Percentiles rank a stretch among this genome's conserved stretches.
These are phyloP conservation scores for Echinochloa phyllopogon DNA, from an alignment of 176 grass and related monocot species.

Conservation along the genomic window DNA sequence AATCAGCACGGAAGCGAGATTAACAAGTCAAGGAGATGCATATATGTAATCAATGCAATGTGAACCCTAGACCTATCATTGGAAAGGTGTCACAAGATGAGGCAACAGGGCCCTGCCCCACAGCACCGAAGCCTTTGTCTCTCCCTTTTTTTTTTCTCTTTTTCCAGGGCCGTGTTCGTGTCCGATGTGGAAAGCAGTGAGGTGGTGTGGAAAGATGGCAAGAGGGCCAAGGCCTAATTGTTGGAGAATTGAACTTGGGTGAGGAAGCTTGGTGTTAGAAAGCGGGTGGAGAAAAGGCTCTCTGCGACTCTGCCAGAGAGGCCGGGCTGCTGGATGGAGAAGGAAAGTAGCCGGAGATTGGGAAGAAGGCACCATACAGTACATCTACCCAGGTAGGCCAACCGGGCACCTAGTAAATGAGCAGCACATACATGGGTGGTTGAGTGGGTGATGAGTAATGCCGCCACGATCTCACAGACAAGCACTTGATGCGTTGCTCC, in stretches of 20 bases:
- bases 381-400: slow-evolving; percentile 6
- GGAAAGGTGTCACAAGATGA: slow-evolving; percentile 43
- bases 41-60: neutral
- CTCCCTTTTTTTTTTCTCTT: neutral
- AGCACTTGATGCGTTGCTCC: neutral
- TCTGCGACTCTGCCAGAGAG: neutral
- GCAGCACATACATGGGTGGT: neutral
- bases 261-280: neutral
- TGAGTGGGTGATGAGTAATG: slow-evolving; percentile 38
- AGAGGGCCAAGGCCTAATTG: slow-evolving; percentile 33
- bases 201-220: slow-evolving; percentile 37
- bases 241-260: slow-evolving; percentile 27
- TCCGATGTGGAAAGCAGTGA: slow-evolving; percentile 44
- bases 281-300: neutral
- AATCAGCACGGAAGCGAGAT: slow-evolving; percentile 41
- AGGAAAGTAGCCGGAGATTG: slow-evolving; percentile 23
- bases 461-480: slow-evolving; percentile 10
- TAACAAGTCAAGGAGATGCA: neutral
- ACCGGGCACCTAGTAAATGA: slow-evolving; percentile 35
- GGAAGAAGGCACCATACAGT: slow-evolving; percentile 29
- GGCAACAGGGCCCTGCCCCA: slow-evolving; percentile 35
- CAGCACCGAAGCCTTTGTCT: slow-evolving; percentile 9
- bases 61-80: slow-evolving; percentile 30
- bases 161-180: slow-evolving; percentile 22
- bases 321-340: slow-evolving; percentile 10